Base-by-base conservation (phyloP, 2,329 filamentous ascomycete genomes). In the Pseudogymnoascus sp. region DNA sequence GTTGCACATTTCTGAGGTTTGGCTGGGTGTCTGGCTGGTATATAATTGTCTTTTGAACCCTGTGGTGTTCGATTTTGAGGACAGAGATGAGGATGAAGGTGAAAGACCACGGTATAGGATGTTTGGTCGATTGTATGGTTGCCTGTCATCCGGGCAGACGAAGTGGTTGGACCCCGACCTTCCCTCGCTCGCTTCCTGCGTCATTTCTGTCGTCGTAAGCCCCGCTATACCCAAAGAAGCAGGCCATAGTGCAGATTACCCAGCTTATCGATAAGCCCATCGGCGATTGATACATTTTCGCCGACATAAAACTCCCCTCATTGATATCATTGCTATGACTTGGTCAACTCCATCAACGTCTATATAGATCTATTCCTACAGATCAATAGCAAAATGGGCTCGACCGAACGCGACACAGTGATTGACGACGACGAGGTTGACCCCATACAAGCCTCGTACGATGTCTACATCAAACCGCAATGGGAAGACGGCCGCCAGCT, bases 381-480 rank as follows among this genome's bases (percentile, higher is more conserved):
- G 51, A 57, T 57, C 29, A 57, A 18, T 57, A 57, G 29, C 51
- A 34, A 57, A 57, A 57, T 57, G 51, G 51, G 51, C 16, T 57
- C 51, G 51, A 57, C 51, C 7, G 51, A 57, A 57, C 51, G 51
- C 29, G 29, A 57, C n/a, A 57, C 51, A 34, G 51, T 57, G 10
- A 36, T 57, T 10, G 51, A 57, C 29, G 51, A 57, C 29, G 47
- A 59, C 12, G 64, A 66, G 47, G 82, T 86, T 57, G 89, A 93
- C 71, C 89, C 89, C 62, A 81, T 93, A 68, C 81, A 88, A 62
- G 82, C 86, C 45, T 86, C 83, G 66, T 97, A 96, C 82, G 85
- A 91, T 72, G 86, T 97, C 75, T 93, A 88, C 77, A 86, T 96
- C 73, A 96, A 93, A 69, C 88, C 91, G 21, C 78, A 82, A 18